Base-by-base conservation (phyloP, 2,329 filamentous ascomycete genomes). In the Apiospora kogelbergensis region DNA sequence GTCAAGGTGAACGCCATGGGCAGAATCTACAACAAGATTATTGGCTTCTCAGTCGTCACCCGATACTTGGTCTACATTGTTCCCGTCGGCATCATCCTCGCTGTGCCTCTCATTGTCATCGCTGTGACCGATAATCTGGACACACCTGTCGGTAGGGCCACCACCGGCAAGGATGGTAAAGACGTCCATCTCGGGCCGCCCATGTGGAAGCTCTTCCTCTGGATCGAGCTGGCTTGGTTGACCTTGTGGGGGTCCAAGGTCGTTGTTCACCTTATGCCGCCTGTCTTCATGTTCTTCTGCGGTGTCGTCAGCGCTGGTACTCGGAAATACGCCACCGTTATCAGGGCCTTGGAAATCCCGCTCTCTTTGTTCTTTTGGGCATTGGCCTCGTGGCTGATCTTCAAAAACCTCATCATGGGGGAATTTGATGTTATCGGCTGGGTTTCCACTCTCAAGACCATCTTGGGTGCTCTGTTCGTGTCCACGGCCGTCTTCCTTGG, bases 291-390 rank as follows among this genome's bases (percentile, higher is more conserved):
- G 84, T 90, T 91, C 75, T 86, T 91, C 73, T 88, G 86, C 71
- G 91, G 91, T 68, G 88, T 93, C 40, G 86, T 93, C 76, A 91
- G 89, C 77, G 87, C 88, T 17, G 90, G 90, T 64, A 91, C 90
- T 5, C 85, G 90, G 70, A 93, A 93, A 78, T 93, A 93, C 74
- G 89, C 89, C 60, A 85, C 86, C 3, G 88, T 93, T 17, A 81
- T 93, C 41, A 83, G 82, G 68, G 88, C 89, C 68, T 82, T 93
- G 46, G 89, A 90, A 75, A 87, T 92, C 45, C 88, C 90, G 1
- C 79, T 93, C 1, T 91, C 89, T 2, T 83, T 93, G 65, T 90
- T 93, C 77, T 88, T 91, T 74, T 92, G 90, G 90, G 86, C 87
- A 5, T 82, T 92, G 46, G 87, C 86, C 1, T 86, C 84, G 7